These are phyloP conservation scores for Aspergillus glaucus DNA, from an alignment of 2,329 filamentous ascomycete genomes.

Conservation along the genomic window DNA sequence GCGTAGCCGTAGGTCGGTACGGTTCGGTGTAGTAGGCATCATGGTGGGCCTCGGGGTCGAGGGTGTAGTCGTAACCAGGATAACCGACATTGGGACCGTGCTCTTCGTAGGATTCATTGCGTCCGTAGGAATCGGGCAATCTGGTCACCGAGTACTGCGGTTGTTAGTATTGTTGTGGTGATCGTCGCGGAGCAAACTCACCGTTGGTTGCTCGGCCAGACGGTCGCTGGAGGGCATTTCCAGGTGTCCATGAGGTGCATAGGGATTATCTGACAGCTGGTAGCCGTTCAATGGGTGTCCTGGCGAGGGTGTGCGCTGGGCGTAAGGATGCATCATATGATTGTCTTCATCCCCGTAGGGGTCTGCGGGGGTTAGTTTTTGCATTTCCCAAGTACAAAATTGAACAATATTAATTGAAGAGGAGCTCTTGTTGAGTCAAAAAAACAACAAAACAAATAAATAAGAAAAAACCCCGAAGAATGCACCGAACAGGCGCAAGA, in stretches of 20 bases:
- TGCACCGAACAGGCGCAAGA: background rate
- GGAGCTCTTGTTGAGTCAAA: background rate
- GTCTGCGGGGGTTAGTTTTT: conserved; percentile 21
- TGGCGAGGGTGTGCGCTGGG: conserved; percentile 64
- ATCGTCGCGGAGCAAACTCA: conserved; percentile 43
- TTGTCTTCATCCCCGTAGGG: conserved; percentile 39
- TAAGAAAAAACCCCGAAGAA: background rate
- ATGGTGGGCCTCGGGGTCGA: conserved; percentile 80
- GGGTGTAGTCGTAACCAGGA: conserved; percentile 60
- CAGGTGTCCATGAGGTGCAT: conserved; percentile 53
- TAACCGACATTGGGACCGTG: conserved; percentile 42
- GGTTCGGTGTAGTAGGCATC: conserved; percentile 80
- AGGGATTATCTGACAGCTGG: conserved; percentile 73
- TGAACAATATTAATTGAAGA: background rate
- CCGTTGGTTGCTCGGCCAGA: conserved; percentile 76
- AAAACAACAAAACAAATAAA: background rate
- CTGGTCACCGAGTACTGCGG: conserved; percentile 64
- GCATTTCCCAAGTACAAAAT: background rate
- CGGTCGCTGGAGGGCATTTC: conserved; percentile 69
- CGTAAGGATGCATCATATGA: conserved; percentile 44
- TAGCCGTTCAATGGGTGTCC: conserved; percentile 70
- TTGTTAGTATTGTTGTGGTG: background rate
- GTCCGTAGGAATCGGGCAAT: conserved; percentile 57
- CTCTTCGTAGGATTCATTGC: conserved; percentile 56
- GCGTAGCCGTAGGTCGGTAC: conserved; percentile 61